Percentiles rank a stretch among this genome's conserved stretches.
Conservation (phyloP, 768 basidiomycete species). For the Cubamyces sp. region DNA sequence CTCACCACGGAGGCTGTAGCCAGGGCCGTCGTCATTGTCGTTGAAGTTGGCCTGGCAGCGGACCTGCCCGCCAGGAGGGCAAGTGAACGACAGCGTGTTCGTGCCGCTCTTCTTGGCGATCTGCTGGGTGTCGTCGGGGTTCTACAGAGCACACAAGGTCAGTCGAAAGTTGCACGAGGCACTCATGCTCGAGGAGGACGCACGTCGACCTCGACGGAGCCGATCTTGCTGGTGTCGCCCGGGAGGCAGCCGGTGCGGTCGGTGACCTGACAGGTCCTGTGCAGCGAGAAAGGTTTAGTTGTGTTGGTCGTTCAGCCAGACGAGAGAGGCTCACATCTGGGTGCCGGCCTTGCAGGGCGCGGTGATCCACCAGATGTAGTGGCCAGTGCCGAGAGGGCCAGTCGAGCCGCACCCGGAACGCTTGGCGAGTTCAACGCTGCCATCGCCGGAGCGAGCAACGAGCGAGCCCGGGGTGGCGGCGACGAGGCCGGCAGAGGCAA, state of each 20-base stretch:
- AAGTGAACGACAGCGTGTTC: slow-evolving; percentile 15
- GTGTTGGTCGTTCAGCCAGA: background rate
- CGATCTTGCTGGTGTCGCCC: slow-evolving; percentile 6
- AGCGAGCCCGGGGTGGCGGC: background rate
- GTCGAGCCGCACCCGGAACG: background rate
- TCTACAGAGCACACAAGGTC: background rate
- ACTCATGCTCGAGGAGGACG: background rate
- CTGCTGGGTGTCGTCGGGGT: slow-evolving; percentile 2
- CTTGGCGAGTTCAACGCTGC: too few species aligned
- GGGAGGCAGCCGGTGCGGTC: slow-evolving; percentile 1
- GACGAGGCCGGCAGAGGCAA: background rate
- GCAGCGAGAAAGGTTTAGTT: background rate
- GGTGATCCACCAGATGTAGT: slow-evolving; percentile 12
- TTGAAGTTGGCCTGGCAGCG: slow-evolving; percentile 21
- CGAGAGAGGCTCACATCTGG: background rate
- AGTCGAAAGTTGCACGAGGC: background rate
- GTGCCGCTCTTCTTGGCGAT: slow-evolving; percentile 4
- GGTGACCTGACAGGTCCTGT: slow-evolving; percentile 1
- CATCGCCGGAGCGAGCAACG: too few species aligned
- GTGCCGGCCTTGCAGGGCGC: background rate
- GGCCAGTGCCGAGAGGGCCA: background rate
- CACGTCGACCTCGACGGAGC: slow-evolving; percentile 1
- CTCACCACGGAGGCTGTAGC: slow-evolving; percentile 16
- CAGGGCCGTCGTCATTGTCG: slow-evolving; percentile 15
- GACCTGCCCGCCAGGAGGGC: slow-evolving; percentile 4